phyloP scores from a whole-genome alignment of 345 rosid species.

The Eucalyptus dawsonii region DNA sequence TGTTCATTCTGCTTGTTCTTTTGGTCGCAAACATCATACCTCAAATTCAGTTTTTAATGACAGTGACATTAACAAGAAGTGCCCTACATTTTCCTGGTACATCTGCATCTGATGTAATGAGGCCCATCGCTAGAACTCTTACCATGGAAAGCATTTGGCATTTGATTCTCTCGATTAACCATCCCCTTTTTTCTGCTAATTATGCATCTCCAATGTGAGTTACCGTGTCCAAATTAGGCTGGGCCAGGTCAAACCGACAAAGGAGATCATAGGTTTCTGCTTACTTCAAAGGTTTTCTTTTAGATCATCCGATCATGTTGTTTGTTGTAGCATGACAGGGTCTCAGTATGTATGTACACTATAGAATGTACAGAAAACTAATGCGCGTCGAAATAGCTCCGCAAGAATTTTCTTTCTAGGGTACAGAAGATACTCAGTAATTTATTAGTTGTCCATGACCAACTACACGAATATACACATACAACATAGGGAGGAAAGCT shows the following conservation, averaged over 20 bases:
- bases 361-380: neutral
- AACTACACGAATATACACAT: neutral
- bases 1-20: neutral
- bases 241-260: neutral
- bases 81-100: neutral
- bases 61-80: neutral
- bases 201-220: neutral
- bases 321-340: neutral
- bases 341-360: neutral
- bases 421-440: neutral
- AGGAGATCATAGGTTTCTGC: neutral
- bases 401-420: neutral
- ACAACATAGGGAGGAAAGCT: neutral
- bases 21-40: neutral
- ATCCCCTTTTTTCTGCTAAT: neutral
- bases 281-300: neutral
- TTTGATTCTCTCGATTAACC: neutral
- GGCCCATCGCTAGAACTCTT: neutral
- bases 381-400: neutral
- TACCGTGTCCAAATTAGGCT: neutral
- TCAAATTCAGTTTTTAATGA: neutral
- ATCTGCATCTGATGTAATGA: neutral
- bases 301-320: neutral
- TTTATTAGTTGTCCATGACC: neutral
- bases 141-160: neutral